These are phyloP conservation scores for Leccinum broughii DNA, from an alignment of 768 basidiomycete genomes.

Conservation along the genomic window DNA sequence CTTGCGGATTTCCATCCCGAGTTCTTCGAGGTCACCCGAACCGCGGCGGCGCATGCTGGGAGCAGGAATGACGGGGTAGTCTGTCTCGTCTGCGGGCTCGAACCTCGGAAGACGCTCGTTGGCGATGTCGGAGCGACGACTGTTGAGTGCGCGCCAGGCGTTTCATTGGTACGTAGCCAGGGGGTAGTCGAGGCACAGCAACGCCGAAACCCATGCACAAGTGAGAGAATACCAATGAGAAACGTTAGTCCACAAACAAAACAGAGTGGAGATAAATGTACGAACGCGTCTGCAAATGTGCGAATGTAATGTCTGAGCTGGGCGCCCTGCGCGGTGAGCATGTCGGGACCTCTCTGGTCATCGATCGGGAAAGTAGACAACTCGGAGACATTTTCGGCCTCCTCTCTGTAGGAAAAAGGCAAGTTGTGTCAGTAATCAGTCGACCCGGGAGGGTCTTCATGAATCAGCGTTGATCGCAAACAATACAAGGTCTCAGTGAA, in stretches of 20 bases:
- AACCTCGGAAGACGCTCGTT: constrained; percentile 76
- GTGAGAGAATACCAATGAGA: not conserved
- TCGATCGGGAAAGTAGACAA: constrained; percentile 42
- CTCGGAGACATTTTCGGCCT: constrained; percentile 77
- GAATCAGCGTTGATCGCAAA: not conserved
- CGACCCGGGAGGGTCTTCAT: not conserved
- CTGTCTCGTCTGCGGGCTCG: constrained; percentile 33
- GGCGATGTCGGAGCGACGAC: constrained; percentile 67
- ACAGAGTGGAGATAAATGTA: constrained; percentile 18
- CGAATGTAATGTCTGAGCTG: constrained; percentile 62
- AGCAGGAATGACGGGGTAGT: constrained; percentile 52
- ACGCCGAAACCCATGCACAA: not conserved
- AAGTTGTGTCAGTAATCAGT: not conserved
- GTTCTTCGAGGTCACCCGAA: constrained; percentile 42
- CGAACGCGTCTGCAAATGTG: constrained; percentile 76
- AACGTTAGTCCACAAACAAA: not conserved
- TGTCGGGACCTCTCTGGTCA: constrained; percentile 47
- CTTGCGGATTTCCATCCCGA: constrained; percentile 66
- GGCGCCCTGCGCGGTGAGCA: constrained; percentile 61
- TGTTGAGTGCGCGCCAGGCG: constrained; percentile 24
- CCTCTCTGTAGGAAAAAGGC: constrained; percentile 50
- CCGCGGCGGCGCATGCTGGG: constrained; percentile 58
- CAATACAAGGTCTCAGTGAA: too few species aligned
- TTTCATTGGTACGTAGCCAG: not conserved
- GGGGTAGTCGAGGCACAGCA: not conserved